Evolutionary conservation across 768 basidiomycete genomes (phyloP).

Genomic region (Holtermannia corniformis): DNA sequence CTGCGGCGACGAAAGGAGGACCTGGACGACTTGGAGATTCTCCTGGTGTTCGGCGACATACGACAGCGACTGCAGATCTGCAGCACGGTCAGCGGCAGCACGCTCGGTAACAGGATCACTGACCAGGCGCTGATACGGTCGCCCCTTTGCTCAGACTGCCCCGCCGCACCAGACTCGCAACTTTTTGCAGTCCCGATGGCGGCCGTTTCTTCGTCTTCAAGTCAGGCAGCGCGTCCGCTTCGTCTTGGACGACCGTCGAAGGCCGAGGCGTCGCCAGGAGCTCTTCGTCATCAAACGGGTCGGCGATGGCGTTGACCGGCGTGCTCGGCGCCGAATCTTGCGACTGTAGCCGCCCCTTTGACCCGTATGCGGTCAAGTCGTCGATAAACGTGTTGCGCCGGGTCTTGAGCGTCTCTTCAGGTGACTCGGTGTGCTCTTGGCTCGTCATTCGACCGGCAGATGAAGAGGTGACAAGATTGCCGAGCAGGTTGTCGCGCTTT

Average conservation of each 20-base stretch:
- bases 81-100: neutral
- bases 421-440: constrained; percentile 16
- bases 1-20: constrained; percentile 49
- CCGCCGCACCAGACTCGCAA: constrained; percentile 8
- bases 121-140: constrained; percentile 2
- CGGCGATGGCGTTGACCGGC: constrained; percentile 2
- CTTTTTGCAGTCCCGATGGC: constrained; percentile 3
- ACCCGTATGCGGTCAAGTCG: constrained; percentile 60
- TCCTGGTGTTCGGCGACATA: constrained; percentile 75
- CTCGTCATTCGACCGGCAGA: constrained; percentile 8
- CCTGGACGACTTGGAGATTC: constrained; percentile 65
- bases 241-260: no score
- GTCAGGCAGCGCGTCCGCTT: no score
- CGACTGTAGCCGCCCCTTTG: constrained; percentile 60
- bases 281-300: constrained; percentile 18
- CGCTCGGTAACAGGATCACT: neutral
- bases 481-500: constrained; percentile 9
- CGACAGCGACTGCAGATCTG: constrained; percentile 41
- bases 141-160: constrained; percentile 4
- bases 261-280: constrained; percentile 4
- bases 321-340: constrained; percentile 61
- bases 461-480: constrained; percentile 5
- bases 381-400: constrained; percentile 70
- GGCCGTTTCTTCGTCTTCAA: neutral
- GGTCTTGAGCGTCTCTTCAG: constrained; percentile 6